A percentile compares a stretch with the other conserved stretches of the same genome.
Evolutionary conservation across 805 yeast species (phyloP).

Genomic region (Ogataea pilisensis): DNA sequence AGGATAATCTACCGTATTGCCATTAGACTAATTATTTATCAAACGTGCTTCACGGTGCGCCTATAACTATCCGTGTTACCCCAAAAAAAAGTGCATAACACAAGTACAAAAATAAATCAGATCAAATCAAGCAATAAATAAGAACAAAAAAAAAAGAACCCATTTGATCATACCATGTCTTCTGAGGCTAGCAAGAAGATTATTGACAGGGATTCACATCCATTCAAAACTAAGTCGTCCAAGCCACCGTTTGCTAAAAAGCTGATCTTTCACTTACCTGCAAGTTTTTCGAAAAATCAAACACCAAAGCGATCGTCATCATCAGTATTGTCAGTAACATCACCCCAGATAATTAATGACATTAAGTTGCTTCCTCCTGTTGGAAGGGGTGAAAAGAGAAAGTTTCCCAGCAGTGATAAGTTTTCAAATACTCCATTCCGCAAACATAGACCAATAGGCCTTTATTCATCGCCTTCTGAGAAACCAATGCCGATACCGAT

Average conservation of each 20-base stretch:
- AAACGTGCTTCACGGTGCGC: too few species aligned
- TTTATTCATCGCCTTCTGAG: neutral
- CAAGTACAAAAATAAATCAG: too few species aligned
- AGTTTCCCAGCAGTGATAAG: neutral
- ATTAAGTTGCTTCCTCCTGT: neutral
- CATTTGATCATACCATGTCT: neutral
- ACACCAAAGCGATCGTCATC: too few species aligned
- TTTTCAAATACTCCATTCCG: neutral
- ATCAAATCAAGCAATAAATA: too few species aligned
- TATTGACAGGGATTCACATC: neutral
- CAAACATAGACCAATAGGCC: neutral
- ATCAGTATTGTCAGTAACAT: too few species aligned
- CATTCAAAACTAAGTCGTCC: neutral
- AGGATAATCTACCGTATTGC: too few species aligned
- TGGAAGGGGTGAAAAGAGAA: neutral
- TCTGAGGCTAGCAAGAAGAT: neutral
- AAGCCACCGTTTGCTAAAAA: constrained; percentile 1
- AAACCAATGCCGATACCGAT: neutral
- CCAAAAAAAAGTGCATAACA: too few species aligned
- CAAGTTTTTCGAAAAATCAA: too few species aligned
- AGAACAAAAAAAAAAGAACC: too few species aligned
- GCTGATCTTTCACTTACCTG: constrained; percentile 4
- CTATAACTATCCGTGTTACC: too few species aligned
- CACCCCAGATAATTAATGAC: too few species aligned
- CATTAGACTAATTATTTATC: too few species aligned